Conservation (phyloP, 2,329 filamentous ascomycete species). For the Penicillium olsonii region DNA sequence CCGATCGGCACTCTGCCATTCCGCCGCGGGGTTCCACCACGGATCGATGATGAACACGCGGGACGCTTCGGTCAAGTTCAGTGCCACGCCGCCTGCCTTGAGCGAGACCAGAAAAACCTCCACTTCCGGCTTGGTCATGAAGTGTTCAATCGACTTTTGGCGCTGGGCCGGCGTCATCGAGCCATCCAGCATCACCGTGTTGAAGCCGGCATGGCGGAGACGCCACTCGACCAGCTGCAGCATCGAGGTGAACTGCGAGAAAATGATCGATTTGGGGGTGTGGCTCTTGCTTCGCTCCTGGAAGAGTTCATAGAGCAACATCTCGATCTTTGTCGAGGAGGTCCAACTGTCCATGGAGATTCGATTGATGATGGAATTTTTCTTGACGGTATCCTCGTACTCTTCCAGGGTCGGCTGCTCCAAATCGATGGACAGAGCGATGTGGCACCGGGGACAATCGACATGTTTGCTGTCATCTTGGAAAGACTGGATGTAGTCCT, state of each 20-base stretch:
- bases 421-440: slow-evolving; percentile 83
- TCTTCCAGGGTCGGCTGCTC: slow-evolving; percentile 96
- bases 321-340: slow-evolving; percentile 95
- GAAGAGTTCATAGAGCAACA: slow-evolving; percentile 91
- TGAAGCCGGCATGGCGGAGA: slow-evolving; percentile 92
- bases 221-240: slow-evolving; percentile 96
- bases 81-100: slow-evolving; percentile 91
- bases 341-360: slow-evolving; percentile 99
- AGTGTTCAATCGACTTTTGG: slow-evolving; percentile 90
- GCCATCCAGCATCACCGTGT: slow-evolving; percentile 96
- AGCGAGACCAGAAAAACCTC: slow-evolving; percentile 96
- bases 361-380: slow-evolving; percentile 95
- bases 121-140: slow-evolving; percentile 92
- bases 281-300: slow-evolving; percentile 88
- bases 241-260: slow-evolving; percentile 97
- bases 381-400: slow-evolving; percentile 82
- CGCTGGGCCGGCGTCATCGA: slow-evolving; percentile 95
- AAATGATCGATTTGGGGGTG: slow-evolving; percentile 95
- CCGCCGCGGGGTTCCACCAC: slow-evolving; percentile 99
- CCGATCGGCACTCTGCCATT: slow-evolving; percentile 96
- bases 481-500: slow-evolving; percentile 76
- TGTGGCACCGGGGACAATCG: slow-evolving; percentile 86
- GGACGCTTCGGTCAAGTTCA: slow-evolving; percentile 93
- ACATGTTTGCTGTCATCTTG: slow-evolving; percentile 58
- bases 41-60: slow-evolving; percentile 96